A percentile compares a stretch with the other conserved stretches of the same genome.
These are phyloP conservation scores for Quercus wislizeni DNA, from an alignment of 306 rosid genomes.

Conservation along the genomic window DNA sequence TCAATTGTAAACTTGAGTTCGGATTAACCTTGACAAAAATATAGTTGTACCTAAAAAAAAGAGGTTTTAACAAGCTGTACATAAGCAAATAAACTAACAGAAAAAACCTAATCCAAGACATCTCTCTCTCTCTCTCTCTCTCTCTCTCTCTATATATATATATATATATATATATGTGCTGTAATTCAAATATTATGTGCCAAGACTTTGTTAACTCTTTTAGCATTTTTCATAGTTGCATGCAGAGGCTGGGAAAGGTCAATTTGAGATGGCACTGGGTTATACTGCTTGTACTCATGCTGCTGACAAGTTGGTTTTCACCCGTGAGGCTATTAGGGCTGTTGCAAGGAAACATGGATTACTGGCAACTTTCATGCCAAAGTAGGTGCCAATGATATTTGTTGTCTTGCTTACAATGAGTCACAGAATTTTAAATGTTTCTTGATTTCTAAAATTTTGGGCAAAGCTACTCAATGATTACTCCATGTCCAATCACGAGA, in stretches of 20 bases:
- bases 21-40: too few species aligned
- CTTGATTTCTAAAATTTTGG: neutral
- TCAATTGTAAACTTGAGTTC: neutral
- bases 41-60: too few species aligned
- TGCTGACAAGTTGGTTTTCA: slow-evolving; percentile 66
- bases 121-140: neutral
- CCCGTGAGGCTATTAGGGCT: slow-evolving; percentile 76
- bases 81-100: too few species aligned
- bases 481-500: neutral
- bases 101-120: too few species aligned
- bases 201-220: slow-evolving; percentile 8
- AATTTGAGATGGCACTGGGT: slow-evolving; percentile 69
- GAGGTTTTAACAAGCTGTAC: too few species aligned
- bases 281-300: slow-evolving; percentile 58
- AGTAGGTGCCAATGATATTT: slow-evolving; percentile 48
- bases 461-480: neutral
- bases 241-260: slow-evolving; percentile 88
- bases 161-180: neutral
- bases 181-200: neutral
- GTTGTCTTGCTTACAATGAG: neutral
- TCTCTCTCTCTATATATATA: too few species aligned
- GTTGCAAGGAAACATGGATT: slow-evolving; percentile 77
- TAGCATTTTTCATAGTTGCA: slow-evolving; percentile 50
- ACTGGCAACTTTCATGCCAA: slow-evolving; percentile 86
- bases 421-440: neutral